phyloP scores from a whole-genome alignment of 2,329 filamentous ascomycete species.

The Pseudocercospora cruenta region DNA sequence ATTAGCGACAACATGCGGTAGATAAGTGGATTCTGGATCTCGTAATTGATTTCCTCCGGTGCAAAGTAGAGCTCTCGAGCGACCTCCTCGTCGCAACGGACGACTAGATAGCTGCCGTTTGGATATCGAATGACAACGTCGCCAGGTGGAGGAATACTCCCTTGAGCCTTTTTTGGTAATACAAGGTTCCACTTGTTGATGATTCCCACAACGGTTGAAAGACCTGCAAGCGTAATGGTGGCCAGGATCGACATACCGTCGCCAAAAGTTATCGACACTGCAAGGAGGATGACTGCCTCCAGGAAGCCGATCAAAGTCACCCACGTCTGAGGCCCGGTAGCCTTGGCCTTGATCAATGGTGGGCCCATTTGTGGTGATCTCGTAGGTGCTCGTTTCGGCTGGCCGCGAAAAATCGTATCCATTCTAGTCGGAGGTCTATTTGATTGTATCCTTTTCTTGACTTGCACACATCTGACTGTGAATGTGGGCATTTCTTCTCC shows the following conservation, averaged over 20 bases:
- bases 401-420: constrained; percentile 47
- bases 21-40: constrained; percentile 43
- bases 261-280: constrained; percentile 47
- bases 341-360: constrained; percentile 47
- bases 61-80: constrained; percentile 58
- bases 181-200: constrained; percentile 55
- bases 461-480: constrained; percentile 36
- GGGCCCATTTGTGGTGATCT: not conserved
- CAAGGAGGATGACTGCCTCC: constrained; percentile 49
- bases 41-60: constrained; percentile 54
- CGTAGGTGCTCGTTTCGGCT: constrained; percentile 21
- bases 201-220: constrained; percentile 54
- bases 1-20: constrained; percentile 55
- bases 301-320: constrained; percentile 51
- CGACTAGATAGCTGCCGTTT: constrained; percentile 55
- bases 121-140: constrained; percentile 57
- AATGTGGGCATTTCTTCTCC: constrained; percentile 25
- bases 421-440: constrained; percentile 8
- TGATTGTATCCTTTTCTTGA: constrained; percentile 23
- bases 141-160: constrained; percentile 35
- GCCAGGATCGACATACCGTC: constrained; percentile 58
- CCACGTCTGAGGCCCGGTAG: constrained; percentile 50
- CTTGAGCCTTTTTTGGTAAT: constrained; percentile 42
- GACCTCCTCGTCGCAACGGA: constrained; percentile 54
- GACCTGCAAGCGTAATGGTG: constrained; percentile 51